phyloP scores from a whole-genome alignment of 2,329 filamentous ascomycete species.

The Capronia americana region DNA sequence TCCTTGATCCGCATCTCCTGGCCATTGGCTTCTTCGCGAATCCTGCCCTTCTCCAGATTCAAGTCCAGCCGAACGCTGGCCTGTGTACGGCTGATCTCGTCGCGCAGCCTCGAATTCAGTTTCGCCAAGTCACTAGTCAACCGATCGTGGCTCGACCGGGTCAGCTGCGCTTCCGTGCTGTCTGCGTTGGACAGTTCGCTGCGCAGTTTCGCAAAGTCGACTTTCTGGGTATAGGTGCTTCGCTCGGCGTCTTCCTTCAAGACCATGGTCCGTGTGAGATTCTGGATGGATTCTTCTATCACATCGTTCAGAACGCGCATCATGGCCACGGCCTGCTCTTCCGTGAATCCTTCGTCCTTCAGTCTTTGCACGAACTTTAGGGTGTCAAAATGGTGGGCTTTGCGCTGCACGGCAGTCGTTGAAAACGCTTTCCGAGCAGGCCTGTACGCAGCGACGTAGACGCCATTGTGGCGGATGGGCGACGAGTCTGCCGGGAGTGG shows the following conservation, averaged over 20 bases:
- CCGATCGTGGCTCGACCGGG: slow-evolving; percentile 86
- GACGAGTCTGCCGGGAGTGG: slow-evolving; percentile 24
- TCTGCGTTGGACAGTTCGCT: slow-evolving; percentile 92
- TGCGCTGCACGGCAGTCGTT: slow-evolving; percentile 68
- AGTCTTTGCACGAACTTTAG: slow-evolving; percentile 94
- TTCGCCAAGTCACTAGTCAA: slow-evolving; percentile 95
- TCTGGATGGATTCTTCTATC: slow-evolving; percentile 97
- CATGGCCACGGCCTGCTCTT: slow-evolving; percentile 95
- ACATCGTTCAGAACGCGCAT: slow-evolving; percentile 97
- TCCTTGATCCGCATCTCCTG: slow-evolving; percentile 99
- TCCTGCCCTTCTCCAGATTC: slow-evolving; percentile 95
- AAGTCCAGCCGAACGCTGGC: slow-evolving; percentile 90
- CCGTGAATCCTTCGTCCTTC: slow-evolving; percentile 89
- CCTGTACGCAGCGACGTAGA: slow-evolving; percentile 54
- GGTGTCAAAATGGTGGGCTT: slow-evolving; percentile 97
- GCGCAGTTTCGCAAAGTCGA: slow-evolving; percentile 96
- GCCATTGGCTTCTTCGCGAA: slow-evolving; percentile 91
- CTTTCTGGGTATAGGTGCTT: slow-evolving; percentile 77
- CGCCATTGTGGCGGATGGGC: slow-evolving; percentile 55
- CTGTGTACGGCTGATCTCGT: slow-evolving; percentile 94
- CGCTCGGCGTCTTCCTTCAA: slow-evolving; percentile 75
- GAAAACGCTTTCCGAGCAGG: slow-evolving; percentile 56
- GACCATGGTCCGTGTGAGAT: slow-evolving; percentile 97
- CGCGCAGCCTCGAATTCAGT: slow-evolving; percentile 83
- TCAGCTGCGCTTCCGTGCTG: slow-evolving; percentile 87